Percentiles rank a stretch among this genome's conserved stretches.
Evolutionary conservation across 2,329 filamentous ascomycete species (phyloP).

Genomic region (Stachybotrys chartarum): DNA sequence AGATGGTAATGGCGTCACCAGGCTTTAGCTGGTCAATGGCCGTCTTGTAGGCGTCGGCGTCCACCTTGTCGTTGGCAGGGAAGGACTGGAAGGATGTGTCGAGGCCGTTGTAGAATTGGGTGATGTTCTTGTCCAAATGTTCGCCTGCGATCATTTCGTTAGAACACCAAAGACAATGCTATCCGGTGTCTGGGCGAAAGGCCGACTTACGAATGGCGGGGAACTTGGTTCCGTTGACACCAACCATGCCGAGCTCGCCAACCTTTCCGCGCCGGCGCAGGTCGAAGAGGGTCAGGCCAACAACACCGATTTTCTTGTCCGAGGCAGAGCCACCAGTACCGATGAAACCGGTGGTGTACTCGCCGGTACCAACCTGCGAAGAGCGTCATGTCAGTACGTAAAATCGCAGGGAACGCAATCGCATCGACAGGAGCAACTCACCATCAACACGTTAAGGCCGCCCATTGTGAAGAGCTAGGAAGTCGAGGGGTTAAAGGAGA

Average conservation of each 20-base stretch:
- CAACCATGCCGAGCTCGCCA: constrained; percentile 78
- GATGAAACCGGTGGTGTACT: constrained; percentile 95
- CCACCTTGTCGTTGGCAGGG: constrained; percentile 64
- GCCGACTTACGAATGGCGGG: constrained; percentile 70
- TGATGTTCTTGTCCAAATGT: constrained; percentile 83
- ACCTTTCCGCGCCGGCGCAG: constrained; percentile 85
- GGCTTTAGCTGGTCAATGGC: constrained; percentile 78
- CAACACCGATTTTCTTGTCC: constrained; percentile 94
- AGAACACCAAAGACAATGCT: not conserved
- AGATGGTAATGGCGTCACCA: constrained; percentile 90
- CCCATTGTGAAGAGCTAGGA: constrained; percentile 32
- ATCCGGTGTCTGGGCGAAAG: not conserved
- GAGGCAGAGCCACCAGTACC: constrained; percentile 75
- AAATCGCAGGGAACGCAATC: too few relatives aligned
- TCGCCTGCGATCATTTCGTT: constrained; percentile 44
- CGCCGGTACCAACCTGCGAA: constrained; percentile 73
- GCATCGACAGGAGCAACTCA: constrained; percentile 20
- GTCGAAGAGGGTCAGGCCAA: constrained; percentile 84
- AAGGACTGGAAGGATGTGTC: constrained; percentile 82
- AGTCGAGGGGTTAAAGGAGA: not conserved
- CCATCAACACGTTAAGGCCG: constrained; percentile 63
- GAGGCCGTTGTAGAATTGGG: constrained; percentile 77
- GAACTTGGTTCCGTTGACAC: constrained; percentile 82
- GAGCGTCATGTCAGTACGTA: constrained; percentile 5
- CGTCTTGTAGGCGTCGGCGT: constrained; percentile 78